These are phyloP conservation scores for Cyclocybe aegerita DNA, from an alignment of 768 basidiomycete genomes.

Conservation along the genomic window DNA sequence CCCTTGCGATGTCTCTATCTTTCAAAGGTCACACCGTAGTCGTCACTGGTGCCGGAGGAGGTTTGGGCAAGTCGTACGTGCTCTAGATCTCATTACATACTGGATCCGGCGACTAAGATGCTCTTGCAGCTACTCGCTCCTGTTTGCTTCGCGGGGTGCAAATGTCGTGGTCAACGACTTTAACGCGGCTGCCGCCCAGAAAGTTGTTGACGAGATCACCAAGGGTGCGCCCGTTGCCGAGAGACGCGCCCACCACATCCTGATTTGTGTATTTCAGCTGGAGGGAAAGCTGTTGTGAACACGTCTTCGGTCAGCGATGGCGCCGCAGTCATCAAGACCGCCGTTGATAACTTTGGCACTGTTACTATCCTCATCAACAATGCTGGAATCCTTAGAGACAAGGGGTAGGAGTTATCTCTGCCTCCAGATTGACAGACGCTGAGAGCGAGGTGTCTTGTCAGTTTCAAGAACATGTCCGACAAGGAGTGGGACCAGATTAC, in stretches of 20 bases:
- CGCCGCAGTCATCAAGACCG: slow-evolving; percentile 80
- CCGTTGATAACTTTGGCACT: slow-evolving; percentile 80
- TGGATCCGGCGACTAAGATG: slow-evolving; percentile 2
- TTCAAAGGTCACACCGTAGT: slow-evolving; percentile 92
- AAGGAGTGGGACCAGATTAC: slow-evolving; percentile 89
- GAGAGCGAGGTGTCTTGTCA: slow-evolving; percentile 24
- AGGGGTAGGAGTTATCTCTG: slow-evolving; percentile 47
- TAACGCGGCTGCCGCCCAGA: slow-evolving; percentile 82
- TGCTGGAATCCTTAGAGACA: slow-evolving; percentile 86
- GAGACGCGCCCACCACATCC: background rate
- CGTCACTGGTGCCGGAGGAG: slow-evolving; percentile 94
- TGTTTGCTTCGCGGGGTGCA: slow-evolving; percentile 92
- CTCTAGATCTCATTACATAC: background rate
- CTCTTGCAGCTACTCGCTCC: slow-evolving; percentile 71
- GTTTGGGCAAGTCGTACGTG: slow-evolving; percentile 86
- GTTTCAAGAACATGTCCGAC: slow-evolving; percentile 98
- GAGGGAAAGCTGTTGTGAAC: slow-evolving; percentile 87
- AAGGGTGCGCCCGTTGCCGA: slow-evolving; percentile 50
- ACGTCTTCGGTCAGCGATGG: slow-evolving; percentile 88
- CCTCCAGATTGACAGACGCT: background rate
- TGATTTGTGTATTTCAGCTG: slow-evolving; percentile 49
- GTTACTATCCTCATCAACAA: slow-evolving; percentile 94
- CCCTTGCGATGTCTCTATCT: slow-evolving; percentile 49
- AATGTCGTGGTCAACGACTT: slow-evolving; percentile 97
- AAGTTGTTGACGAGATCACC: slow-evolving; percentile 87